Conservation (phyloP, 257 asterid genomes). For the Handroanthus guayacan region DNA sequence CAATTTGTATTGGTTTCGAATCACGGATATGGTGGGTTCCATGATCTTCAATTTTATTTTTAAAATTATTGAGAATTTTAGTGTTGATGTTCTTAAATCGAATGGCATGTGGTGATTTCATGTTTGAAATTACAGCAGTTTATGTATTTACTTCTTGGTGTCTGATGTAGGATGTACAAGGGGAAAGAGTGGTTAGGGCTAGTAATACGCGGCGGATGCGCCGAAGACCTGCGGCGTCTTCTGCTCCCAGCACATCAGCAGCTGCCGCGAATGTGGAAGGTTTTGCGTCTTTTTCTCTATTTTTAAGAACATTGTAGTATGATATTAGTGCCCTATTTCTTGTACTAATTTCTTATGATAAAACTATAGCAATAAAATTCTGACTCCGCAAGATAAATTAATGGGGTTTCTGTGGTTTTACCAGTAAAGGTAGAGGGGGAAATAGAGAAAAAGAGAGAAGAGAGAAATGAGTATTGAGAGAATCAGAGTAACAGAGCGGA, state of each 20-base stretch:
- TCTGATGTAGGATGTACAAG: constrained; percentile 57
- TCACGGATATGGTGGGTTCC: not conserved
- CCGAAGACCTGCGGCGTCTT: constrained; percentile 75
- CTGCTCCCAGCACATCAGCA: constrained; percentile 83
- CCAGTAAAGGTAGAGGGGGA: not conserved
- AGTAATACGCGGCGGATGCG: constrained; percentile 68
- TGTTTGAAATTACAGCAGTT: not conserved
- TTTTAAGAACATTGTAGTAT: not conserved
- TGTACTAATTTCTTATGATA: constrained; percentile 16
- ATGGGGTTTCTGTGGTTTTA: not conserved
- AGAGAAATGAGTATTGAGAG: not conserved
- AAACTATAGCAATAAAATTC: not conserved
- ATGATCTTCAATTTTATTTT: not conserved
- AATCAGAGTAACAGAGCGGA: not conserved
- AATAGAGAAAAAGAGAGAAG: not conserved
- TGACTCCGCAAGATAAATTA: not conserved
- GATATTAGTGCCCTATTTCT: not conserved
- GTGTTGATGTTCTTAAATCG: not conserved
- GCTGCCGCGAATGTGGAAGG: constrained; percentile 77
- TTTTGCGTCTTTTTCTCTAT: constrained; percentile 21
- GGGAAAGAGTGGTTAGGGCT: constrained; percentile 77
- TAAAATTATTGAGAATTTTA: constrained; percentile 12
- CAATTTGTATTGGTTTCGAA: not conserved
- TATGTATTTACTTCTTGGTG: not conserved
- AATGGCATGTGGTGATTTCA: not conserved